These are phyloP conservation scores for Trichomonas gallinae DNA, from an alignment of 208 protist species.

Conservation along the genomic window DNA sequence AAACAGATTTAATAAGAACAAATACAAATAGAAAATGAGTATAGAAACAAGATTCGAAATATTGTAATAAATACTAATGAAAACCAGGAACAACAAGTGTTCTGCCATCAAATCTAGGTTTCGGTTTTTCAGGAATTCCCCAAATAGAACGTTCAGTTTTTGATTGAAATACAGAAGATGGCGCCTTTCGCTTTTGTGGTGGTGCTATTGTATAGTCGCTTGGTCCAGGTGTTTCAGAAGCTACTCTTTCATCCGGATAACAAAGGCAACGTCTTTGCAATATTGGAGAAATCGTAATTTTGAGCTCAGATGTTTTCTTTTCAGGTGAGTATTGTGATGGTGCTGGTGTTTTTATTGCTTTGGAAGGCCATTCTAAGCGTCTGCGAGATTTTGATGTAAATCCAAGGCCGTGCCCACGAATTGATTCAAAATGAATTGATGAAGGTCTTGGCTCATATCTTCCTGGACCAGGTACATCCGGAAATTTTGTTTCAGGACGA, in stretches of 20 bases:
- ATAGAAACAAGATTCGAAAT: background rate
- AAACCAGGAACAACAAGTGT: background rate
- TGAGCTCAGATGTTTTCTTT: background rate
- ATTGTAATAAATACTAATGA: background rate
- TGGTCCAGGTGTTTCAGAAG: background rate
- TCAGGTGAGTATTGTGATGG: background rate
- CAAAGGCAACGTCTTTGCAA: background rate
- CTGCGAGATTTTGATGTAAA: background rate
- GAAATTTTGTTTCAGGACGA: background rate
- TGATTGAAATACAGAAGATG: background rate
- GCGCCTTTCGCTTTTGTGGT: too few species aligned
- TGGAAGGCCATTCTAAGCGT: background rate
- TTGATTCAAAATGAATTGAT: background rate
- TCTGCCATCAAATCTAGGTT: background rate
- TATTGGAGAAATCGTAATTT: background rate
- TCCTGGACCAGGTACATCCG: background rate
- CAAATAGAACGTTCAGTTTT: background rate
- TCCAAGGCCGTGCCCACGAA: background rate
- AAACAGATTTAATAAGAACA: background rate
- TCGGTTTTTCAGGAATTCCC: background rate
- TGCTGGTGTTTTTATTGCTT: background rate
- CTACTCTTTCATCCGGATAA: background rate
- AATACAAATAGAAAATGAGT: background rate
- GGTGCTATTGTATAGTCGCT: background rate
- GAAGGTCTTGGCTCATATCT: background rate